Base-by-base conservation (phyloP, 768 basidiomycete genomes). In the Podaxis sp. region DNA sequence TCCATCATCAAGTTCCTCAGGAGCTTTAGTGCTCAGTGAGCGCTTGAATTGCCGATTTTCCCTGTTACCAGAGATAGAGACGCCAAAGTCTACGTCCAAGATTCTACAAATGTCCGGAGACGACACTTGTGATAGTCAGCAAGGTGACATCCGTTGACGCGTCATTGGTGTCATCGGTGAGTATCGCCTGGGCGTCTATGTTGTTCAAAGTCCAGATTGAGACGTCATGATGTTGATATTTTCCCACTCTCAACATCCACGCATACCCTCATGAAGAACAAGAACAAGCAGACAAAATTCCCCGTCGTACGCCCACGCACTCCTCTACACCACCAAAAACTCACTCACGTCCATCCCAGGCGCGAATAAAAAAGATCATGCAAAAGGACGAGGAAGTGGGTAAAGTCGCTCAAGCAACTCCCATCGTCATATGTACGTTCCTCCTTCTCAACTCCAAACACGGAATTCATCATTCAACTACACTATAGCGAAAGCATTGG, bases 381-480 rank as follows among this genome's bases (percentile, higher is more conserved):
- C 96, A 98, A 78, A 94, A 95, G 71, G 96, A 98, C 70, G 96
- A 98, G 70, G 96, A 98, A 70, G 96, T 98, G 18, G 96, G 96
- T 61, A 98, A 98, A 72, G 93, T 98, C 35, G 94, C 96, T 2
- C 93, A 95, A 71, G 95, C 93, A 27, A 96, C 95, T 3, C 96
- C 96, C 0, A 84, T 98, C 62, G 92, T 98, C 61, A 97, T 98
- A 67, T 98, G 96, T 97, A 69, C 72, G 93, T 82, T 82, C 32
- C 28, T 40, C 36, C 40, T 47, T n/a, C 6, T 27, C 25, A 18
- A 10, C 23, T 32, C 14, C 35, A 21, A 16, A 35, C 10, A 25
- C 23, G 47, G 23, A 18, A 23, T 2, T 23, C 32, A 23, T 36
- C 50, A 57, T 38, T 7, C 55, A 18, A 16, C n/a, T 36, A 11